Conservation (phyloP, 1,284 basidiomycete genomes). For the Peniophora sp. region DNA sequence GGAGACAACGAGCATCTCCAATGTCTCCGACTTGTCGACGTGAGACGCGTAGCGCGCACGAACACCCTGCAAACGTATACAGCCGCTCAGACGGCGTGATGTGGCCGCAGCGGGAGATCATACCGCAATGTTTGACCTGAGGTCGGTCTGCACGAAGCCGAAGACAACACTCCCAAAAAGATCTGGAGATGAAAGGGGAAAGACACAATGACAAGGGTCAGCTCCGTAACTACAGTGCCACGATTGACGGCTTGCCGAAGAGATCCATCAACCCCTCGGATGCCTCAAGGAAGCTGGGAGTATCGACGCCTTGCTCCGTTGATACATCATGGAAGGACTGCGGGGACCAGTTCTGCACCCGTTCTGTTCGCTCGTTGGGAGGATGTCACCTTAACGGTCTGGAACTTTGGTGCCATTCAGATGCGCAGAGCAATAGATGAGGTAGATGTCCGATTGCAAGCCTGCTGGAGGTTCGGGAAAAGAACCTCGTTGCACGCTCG, state of each 20-base stretch:
- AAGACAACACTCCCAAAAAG: constrained; percentile 86
- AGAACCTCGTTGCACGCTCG: neutral
- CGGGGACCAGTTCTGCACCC: too few relatives aligned
- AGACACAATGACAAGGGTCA: too few relatives aligned
- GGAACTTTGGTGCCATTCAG: constrained; percentile 65
- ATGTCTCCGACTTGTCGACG: constrained; percentile 54
- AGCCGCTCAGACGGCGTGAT: too few relatives aligned
- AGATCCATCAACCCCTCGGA: constrained; percentile 86
- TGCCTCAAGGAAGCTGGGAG: constrained; percentile 78
- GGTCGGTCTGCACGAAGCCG: constrained; percentile 84
- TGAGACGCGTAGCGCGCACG: constrained; percentile 57
- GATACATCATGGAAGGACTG: constrained; percentile 87
- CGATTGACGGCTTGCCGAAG: constrained; percentile 57
- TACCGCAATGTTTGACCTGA: constrained; percentile 83
- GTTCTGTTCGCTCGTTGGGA: constrained; percentile 35
- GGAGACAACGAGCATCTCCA: constrained; percentile 71
- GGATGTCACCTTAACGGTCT: constrained; percentile 76
- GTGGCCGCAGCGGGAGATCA: neutral
- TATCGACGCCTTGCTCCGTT: constrained; percentile 75
- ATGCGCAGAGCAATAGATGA: neutral
- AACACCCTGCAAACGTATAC: constrained; percentile 55
- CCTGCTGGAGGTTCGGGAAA: neutral
- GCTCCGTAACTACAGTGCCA: too few relatives aligned
- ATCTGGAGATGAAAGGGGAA: constrained; percentile 42
- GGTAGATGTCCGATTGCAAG: constrained; percentile 1